Evolutionary conservation across 2,329 filamentous ascomycete species (phyloP).

Genomic region (Apiospora hydei): DNA sequence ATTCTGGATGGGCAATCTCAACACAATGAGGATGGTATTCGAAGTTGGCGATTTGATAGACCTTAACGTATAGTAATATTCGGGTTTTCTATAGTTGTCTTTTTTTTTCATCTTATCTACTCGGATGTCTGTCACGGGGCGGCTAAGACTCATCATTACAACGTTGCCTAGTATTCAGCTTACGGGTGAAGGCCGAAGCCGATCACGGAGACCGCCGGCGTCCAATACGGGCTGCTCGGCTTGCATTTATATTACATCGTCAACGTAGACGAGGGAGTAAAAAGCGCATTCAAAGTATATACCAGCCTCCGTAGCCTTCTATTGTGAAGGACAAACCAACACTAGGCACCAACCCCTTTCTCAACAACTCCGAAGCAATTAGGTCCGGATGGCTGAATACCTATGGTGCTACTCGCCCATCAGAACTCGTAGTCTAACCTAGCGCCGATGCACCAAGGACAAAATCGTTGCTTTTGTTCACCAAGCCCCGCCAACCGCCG

Average conservation of each 20-base stretch:
- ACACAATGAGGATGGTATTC: not conserved
- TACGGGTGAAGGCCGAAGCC: constrained; percentile 5
- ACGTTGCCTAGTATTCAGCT: not conserved
- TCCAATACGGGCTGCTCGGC: not conserved
- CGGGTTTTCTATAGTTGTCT: not conserved
- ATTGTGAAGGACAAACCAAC: not conserved
- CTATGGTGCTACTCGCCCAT: not conserved
- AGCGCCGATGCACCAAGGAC: not conserved
- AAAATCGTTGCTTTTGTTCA: not conserved
- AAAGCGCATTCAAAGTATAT: not conserved
- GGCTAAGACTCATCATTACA: not conserved
- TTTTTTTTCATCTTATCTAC: not conserved
- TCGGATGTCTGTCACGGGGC: not conserved
- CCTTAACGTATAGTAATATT: not conserved
- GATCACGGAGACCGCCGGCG: constrained; percentile 2
- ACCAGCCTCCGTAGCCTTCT: not conserved
- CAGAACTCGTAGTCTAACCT: not conserved
- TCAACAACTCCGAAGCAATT: not conserved
- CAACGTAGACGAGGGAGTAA: no score
- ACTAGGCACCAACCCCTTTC: not conserved
- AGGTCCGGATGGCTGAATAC: not conserved
- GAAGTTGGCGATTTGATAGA: not conserved
- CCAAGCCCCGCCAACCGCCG: not conserved
- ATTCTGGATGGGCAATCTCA: not conserved
- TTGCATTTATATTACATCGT: not conserved